phyloP scores from a whole-genome alignment of 169 alveolate genomes.

The Plasmodium yoelii region DNA sequence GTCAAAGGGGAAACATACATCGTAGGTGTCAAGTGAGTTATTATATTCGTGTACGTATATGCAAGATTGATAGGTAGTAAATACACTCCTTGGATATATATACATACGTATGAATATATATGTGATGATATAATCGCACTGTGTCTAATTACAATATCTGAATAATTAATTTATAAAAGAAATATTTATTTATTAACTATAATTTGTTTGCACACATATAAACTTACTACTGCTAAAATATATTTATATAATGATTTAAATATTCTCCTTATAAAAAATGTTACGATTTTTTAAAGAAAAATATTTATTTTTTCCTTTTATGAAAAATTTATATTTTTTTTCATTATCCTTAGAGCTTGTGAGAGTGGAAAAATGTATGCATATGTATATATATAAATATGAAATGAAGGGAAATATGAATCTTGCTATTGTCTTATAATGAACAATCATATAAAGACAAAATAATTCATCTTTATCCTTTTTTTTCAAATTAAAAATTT shows the following conservation, averaged over 20 bases:
- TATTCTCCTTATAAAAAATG: background rate
- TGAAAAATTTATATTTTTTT: background rate
- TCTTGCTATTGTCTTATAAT: constrained; percentile 23
- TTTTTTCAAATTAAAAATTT: background rate
- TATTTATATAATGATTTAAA: background rate
- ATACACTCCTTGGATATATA: too few species aligned
- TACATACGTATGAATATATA: too few species aligned
- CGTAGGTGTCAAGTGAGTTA: too few species aligned
- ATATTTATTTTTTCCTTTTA: constrained; percentile 6
- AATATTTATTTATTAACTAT: too few species aligned
- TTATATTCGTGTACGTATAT: too few species aligned
- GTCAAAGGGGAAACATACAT: too few species aligned
- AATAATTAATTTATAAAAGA: too few species aligned
- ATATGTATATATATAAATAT: background rate
- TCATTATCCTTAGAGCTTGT: constrained; percentile 7
- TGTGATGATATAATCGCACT: too few species aligned
- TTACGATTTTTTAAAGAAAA: background rate
- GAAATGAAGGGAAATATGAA: background rate
- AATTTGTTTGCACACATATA: too few species aligned
- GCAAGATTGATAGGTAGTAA: too few species aligned
- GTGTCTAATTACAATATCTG: too few species aligned
- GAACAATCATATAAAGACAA: constrained; percentile 1
- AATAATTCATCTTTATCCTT: background rate
- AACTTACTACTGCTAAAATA: too few species aligned
- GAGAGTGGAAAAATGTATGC: background rate